These are phyloP conservation scores for Lathyrus oleraceus DNA, from an alignment of 306 rosid species.

Conservation along the genomic window DNA sequence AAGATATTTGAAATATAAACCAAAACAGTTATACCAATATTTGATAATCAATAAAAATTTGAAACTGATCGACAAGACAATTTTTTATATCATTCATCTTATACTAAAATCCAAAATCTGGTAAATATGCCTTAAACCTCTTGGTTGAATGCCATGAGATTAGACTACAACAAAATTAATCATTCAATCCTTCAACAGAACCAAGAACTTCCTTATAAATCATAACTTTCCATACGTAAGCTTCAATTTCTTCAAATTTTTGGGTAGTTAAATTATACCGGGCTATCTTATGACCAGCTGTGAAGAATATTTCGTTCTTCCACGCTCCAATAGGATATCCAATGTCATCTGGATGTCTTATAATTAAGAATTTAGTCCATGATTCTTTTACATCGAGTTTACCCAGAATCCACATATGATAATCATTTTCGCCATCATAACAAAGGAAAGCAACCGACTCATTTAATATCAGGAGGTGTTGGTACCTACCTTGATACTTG, in stretches of 20 bases:
- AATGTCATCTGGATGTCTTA: neutral
- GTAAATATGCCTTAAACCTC: neutral
- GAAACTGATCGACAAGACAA: too few relatives aligned
- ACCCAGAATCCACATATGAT: neutral
- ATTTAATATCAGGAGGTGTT: neutral
- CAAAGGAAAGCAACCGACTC: neutral
- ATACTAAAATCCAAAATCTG: too few relatives aligned
- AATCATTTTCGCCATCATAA: neutral
- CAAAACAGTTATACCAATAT: too few relatives aligned
- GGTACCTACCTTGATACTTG: too few relatives aligned
- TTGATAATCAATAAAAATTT: too few relatives aligned
- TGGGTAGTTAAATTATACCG: neutral
- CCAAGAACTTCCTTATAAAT: neutral
- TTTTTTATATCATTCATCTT: too few relatives aligned
- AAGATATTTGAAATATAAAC: too few relatives aligned
- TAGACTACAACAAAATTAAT: neutral
- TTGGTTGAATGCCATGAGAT: neutral
- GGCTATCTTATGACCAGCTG: too few relatives aligned
- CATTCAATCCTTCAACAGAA: neutral
- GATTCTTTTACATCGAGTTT: neutral
- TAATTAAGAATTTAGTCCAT: neutral
- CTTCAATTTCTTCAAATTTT: neutral
- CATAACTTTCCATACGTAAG: neutral
- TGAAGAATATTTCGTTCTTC: neutral
- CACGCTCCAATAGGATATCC: neutral